Percentiles rank a stretch among this genome's conserved stretches.
These are phyloP conservation scores for Cryptosporidium ryanae DNA, from an alignment of 169 alveolate genomes.

Conservation along the genomic window DNA sequence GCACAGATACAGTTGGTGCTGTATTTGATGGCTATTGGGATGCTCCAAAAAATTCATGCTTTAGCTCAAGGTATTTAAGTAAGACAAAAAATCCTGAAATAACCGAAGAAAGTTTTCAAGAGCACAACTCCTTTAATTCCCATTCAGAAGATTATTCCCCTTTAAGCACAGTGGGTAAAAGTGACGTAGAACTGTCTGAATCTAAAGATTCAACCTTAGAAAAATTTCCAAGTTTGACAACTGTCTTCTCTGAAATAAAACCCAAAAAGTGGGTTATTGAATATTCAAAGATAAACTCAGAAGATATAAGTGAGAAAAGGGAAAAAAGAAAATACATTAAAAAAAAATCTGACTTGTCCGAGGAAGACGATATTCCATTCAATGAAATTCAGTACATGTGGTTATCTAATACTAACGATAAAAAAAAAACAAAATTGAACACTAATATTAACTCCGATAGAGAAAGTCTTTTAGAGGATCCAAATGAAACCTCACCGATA, in stretches of 20 bases:
- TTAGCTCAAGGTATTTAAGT: constrained; percentile 15
- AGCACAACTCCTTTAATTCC: background rate
- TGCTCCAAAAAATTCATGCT: constrained; percentile 35
- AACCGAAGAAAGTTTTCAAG: background rate
- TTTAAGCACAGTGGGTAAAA: no score
- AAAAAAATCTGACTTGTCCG: constrained; percentile 1
- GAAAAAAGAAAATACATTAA: constrained; percentile 6
- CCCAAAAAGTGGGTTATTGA: constrained; percentile 42
- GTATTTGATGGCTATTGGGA: constrained; percentile 58
- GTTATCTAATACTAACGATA: constrained; percentile 30
- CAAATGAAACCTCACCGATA: constrained; percentile 56
- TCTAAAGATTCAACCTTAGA: constrained; percentile 7
- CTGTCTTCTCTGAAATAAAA: constrained; percentile 14
- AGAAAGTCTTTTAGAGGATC: constrained; percentile 21
- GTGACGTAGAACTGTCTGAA: background rate
- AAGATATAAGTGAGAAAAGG: background rate
- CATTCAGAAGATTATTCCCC: no score
- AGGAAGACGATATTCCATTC: constrained; percentile 34
- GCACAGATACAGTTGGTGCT: constrained; percentile 63
- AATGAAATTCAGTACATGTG: constrained; percentile 46
- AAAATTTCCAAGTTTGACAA: constrained; percentile 44
- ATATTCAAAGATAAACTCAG: background rate
- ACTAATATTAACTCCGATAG: background rate
- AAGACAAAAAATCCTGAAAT: background rate
- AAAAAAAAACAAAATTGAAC: constrained; percentile 11